Base-by-base conservation (phyloP, 2,329 filamentous ascomycete genomes). In the Cladosporium sp. region DNA sequence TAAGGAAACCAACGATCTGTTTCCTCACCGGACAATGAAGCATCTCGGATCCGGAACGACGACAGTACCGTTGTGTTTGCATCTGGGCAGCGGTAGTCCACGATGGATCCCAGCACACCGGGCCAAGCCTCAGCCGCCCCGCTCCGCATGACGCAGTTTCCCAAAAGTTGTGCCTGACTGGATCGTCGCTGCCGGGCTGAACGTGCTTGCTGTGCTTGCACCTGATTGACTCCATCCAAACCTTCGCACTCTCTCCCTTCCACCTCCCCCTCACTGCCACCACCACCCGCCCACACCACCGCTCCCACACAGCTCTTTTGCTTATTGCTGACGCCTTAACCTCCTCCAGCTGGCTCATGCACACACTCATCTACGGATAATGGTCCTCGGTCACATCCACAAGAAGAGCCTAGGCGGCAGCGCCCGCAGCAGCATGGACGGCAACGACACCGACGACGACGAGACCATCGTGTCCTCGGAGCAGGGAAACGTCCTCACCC, bases 401-500 rank as follows among this genome's bases (percentile, higher is more conserved):
- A 75, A 79, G 65, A 76, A 79, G 69, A 79, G 78, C 63, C 67
- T 72, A 55, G 71, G 64, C 12, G 71, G 64, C 14, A 61, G 58
- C 73, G 73, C 73, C 69, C 72, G 76, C 58, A 75, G 74, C 40
- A 78, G 76, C 43, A 70, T 70, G 42, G 76, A 79, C 62, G 74
- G 73, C 49, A 66, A 73, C 58, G 70, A 71, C 64, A 73, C 74
- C 65, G 72, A 74, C 36, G 75, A 73, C 52, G 78, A 81, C 63
- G 92, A 91, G 70, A 87, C 85, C 59, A 83, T 93, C 62, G 87
- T 97, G 69, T 92, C 96, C 77, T 84, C 90, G 61, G 92, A 97
- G 58, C 92, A 97, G 82, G 92, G 92, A 77, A 97, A 93, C 83
- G 94, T 99, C 70, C 88, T 99, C 66, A 90, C 87, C 60, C 93